Conservation (phyloP, 148 eudicot genomes). For the Hydrangea macrophylla region DNA sequence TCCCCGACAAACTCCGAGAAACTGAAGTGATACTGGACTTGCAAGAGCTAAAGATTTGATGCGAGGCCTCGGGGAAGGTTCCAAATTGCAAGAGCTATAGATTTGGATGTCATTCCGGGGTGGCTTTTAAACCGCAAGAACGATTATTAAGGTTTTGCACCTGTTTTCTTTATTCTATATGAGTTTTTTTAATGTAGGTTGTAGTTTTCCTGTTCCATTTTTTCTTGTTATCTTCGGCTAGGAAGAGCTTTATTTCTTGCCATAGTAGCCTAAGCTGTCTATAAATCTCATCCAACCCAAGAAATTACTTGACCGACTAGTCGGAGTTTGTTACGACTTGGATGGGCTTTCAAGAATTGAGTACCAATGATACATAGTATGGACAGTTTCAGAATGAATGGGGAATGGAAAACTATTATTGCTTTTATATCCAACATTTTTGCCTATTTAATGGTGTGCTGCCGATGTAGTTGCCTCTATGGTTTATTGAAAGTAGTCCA, state of each 20-base stretch:
- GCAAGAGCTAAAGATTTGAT: slow-evolving; percentile 21
- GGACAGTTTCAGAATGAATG: background rate
- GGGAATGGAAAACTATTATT: background rate
- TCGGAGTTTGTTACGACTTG: background rate
- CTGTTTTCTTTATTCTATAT: slow-evolving; percentile 3
- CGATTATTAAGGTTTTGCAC: slow-evolving; percentile 14
- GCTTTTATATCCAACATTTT: background rate
- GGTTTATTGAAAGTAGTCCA: background rate
- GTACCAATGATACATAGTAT: background rate
- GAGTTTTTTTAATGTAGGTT: slow-evolving; percentile 23
- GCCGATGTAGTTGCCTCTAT: background rate
- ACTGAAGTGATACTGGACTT: slow-evolving; percentile 11
- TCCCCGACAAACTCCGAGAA: slow-evolving; percentile 10
- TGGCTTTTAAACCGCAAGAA: slow-evolving; percentile 5
- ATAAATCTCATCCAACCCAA: slow-evolving; percentile 6
- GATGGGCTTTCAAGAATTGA: background rate
- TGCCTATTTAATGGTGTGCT: no score
- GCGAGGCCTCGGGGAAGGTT: slow-evolving; percentile 5
- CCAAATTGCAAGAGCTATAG: background rate
- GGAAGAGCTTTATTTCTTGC: slow-evolving; percentile 7
- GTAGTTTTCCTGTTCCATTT: slow-evolving; percentile 7
- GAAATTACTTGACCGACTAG: slow-evolving; percentile 1
- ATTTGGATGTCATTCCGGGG: no score
- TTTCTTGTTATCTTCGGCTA: slow-evolving; percentile 1
- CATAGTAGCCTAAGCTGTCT: slow-evolving; percentile 1